A percentile compares a stretch with the other conserved stretches of the same genome.
Evolutionary conservation across 805 yeast genomes (phyloP).

Genomic region (Kluyveromyces lactis): DNA sequence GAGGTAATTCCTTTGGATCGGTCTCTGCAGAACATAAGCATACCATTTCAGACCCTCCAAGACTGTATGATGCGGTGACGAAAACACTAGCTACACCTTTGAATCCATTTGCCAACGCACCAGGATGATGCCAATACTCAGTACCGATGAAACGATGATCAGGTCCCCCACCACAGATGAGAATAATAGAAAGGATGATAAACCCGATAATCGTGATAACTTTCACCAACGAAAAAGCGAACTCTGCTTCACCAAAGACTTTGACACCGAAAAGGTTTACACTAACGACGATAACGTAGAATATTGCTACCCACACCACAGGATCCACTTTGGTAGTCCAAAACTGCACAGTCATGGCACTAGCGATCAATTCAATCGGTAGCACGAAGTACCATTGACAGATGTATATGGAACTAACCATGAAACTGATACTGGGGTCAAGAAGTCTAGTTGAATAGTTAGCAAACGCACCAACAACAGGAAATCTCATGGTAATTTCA

Average conservation of each 20-base stretch:
- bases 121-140: constrained; percentile 43
- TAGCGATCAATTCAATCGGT: constrained; percentile 42
- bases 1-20: constrained; percentile 51
- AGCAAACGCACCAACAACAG: constrained; percentile 43
- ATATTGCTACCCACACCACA: constrained; percentile 37
- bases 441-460: constrained; percentile 39
- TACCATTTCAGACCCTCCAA: constrained; percentile 64
- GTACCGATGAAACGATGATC: constrained; percentile 38
- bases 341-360: constrained; percentile 40
- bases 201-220: constrained; percentile 42
- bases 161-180: constrained; percentile 41
- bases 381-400: constrained; percentile 40
- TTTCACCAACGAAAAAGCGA: constrained; percentile 37
- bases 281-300: constrained; percentile 34
- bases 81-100: constrained; percentile 62
- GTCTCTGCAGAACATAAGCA: constrained; percentile 73
- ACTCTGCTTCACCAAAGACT: constrained; percentile 45
- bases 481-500: constrained; percentile 41
- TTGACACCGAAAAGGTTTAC: constrained; percentile 43
- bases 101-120: constrained; percentile 45
- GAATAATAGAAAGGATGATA: constrained; percentile 41
- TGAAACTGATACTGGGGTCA: constrained; percentile 46
- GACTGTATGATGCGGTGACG: constrained; percentile 66
- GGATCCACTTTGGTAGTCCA: constrained; percentile 38
- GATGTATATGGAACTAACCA: constrained; percentile 48